Evolutionary conservation across 129 eudicot genomes (phyloP).

Genomic region (Arctium minus): DNA sequence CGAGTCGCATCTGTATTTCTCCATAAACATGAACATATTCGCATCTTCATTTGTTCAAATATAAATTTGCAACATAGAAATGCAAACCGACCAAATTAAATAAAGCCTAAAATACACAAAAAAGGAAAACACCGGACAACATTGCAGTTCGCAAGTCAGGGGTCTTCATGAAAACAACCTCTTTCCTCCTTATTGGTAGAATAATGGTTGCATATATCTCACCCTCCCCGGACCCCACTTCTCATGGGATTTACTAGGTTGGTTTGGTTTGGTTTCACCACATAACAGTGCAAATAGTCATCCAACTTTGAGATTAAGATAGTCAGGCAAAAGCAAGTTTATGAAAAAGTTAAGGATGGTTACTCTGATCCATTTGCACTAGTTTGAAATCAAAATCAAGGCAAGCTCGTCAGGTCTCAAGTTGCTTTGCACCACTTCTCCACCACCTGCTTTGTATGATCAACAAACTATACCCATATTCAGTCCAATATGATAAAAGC

Average conservation of each 20-base stretch:
- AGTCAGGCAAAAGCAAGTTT: neutral
- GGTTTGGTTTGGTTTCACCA: neutral
- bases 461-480: neutral
- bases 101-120: neutral
- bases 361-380: constrained; percentile 21
- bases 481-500: neutral
- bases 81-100: neutral
- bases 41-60: neutral
- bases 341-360: neutral
- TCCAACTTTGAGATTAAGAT: neutral
- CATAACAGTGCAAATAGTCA: neutral
- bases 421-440: neutral
- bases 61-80: neutral
- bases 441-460: constrained; percentile 7
- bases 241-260: too few species aligned
- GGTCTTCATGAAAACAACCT: too few species aligned
- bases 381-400: neutral
- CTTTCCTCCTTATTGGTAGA: too few species aligned
- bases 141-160: neutral
- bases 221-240: too few species aligned
- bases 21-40: neutral
- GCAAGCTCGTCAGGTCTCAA: neutral
- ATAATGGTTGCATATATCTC: too few species aligned
- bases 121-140: neutral
- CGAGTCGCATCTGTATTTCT: neutral